These are phyloP conservation scores for Cenococcum geophilum DNA, from an alignment of 495 filamentous ascomycete genomes.

Conservation along the genomic window DNA sequence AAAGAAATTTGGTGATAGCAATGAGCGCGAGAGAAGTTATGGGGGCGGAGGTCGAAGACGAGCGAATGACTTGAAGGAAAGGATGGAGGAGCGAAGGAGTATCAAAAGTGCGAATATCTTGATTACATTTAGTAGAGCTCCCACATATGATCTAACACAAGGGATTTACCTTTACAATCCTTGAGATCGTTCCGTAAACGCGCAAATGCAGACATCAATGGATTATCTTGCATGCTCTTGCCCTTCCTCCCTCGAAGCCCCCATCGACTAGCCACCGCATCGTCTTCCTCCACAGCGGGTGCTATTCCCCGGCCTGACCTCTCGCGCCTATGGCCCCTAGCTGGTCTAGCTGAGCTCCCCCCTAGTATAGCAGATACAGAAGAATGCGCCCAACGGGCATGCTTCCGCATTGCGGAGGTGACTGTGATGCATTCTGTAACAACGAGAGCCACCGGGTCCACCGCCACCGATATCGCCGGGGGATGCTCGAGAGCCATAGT, in stretches of 20 bases:
- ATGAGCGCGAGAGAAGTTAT: slow-evolving; percentile 92
- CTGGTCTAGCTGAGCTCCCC: slow-evolving; percentile 28
- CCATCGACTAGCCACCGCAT: slow-evolving; percentile 66
- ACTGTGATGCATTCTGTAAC: slow-evolving; percentile 99
- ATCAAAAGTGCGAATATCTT: slow-evolving; percentile 85
- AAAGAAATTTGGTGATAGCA: slow-evolving; percentile 95
- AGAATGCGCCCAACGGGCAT: slow-evolving; percentile 92
- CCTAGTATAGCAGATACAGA: slow-evolving; percentile 94
- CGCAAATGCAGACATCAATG: slow-evolving; percentile 91
- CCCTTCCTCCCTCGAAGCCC: slow-evolving; percentile 93
- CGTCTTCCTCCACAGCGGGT: slow-evolving; percentile 30
- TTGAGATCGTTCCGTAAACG: slow-evolving; percentile 82
- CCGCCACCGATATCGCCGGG: slow-evolving; percentile 60
- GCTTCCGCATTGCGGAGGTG: slow-evolving; percentile 96
- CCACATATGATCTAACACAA: slow-evolving; percentile 1
- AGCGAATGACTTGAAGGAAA: slow-evolving; percentile 94
- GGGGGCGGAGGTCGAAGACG: slow-evolving; percentile 89
- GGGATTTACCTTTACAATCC: slow-evolving; percentile 64
- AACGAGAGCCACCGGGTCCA: slow-evolving; percentile 90
- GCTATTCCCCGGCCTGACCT: slow-evolving; percentile 21
- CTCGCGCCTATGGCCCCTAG: slow-evolving; percentile 30
- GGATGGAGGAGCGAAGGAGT: slow-evolving; percentile 85
- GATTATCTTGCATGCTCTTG: slow-evolving; percentile 97
- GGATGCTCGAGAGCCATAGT: slow-evolving; percentile 8
- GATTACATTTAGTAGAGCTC: slow-evolving; percentile 17